Percentiles rank a stretch among this genome's conserved stretches.
Evolutionary conservation across 208 protist species (phyloP).

Genomic region (Strigomonas culicis): DNA sequence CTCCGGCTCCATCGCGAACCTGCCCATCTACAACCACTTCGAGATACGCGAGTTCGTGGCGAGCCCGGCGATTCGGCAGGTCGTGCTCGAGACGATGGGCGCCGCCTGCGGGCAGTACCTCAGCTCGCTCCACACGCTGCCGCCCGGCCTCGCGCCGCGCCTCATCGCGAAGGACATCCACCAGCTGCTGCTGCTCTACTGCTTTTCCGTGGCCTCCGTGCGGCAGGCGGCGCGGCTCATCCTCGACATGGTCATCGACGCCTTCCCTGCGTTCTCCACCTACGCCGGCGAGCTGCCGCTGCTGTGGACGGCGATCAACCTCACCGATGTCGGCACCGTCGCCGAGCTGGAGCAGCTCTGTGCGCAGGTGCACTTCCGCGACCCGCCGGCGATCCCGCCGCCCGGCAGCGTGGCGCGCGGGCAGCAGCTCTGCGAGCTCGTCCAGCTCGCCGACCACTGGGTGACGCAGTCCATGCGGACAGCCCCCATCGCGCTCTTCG

Average conservation of each 20-base stretch:
- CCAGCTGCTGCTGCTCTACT: slow-evolving; percentile 67
- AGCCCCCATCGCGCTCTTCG: slow-evolving; percentile 50
- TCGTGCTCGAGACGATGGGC: slow-evolving; percentile 31
- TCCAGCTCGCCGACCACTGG: slow-evolving; percentile 49
- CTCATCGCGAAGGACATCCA: slow-evolving; percentile 46
- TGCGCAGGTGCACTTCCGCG: slow-evolving; percentile 38
- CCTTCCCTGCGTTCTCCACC: slow-evolving; percentile 53
- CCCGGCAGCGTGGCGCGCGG: slow-evolving; percentile 51
- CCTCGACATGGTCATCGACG: slow-evolving; percentile 40
- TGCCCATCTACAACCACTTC: slow-evolving; percentile 75
- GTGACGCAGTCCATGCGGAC: slow-evolving; percentile 20
- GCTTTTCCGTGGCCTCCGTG: slow-evolving; percentile 69
- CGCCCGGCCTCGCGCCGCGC: slow-evolving; percentile 39
- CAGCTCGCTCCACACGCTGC: slow-evolving; percentile 27
- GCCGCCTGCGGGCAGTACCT: slow-evolving; percentile 59
- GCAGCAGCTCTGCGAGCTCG: slow-evolving; percentile 39
- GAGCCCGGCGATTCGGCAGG: slow-evolving; percentile 39
- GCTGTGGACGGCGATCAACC: slow-evolving; percentile 69
- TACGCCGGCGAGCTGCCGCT: slow-evolving; percentile 57
- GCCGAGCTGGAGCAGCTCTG: slow-evolving; percentile 59
- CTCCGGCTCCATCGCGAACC: slow-evolving; percentile 61
- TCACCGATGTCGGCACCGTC: slow-evolving; percentile 45
- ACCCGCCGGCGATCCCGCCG: slow-evolving; percentile 40
- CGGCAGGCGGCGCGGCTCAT: slow-evolving; percentile 49
- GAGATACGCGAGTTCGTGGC: slow-evolving; percentile 83